Evolutionary conservation across 495 filamentous ascomycete species (phyloP), one percentile per base, ranked within the genome.

Genomic region (Penicillium maclennaniae): DNA sequence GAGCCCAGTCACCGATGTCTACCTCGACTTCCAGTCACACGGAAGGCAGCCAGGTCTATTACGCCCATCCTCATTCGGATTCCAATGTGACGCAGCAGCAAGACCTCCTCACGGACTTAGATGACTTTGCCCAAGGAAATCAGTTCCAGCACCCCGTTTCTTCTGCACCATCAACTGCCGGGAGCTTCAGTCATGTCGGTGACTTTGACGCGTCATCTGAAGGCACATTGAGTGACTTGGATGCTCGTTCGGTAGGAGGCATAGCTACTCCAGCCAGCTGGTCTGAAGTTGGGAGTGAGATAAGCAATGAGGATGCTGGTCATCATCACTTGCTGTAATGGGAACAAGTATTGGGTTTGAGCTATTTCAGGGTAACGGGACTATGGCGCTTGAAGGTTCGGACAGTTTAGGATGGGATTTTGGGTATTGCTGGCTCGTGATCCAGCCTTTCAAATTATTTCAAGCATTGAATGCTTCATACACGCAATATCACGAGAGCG

Each of bases 221-320:
- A 50, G 85, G 86, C 56, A 79, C 85, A 9, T 67, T 89, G 72
- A 92, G 87, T 62, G 83, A 88, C 9, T 70, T 79, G 54, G 85
- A 51, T 25, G 58, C 75, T 16, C 61, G 54, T 7, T 66, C 66
- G 6, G 50, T 63, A 19, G 79, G 77, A 16, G 83, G 81, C 7
- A 73, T 82, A 37, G 66, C 69, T 38, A 92, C 87, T 8, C 86
- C 87, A 0, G 78, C 79, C 28, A 87, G 83, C 66, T 92, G 88
- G 88, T 87, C 86, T 4, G 87, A 92, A 49, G 80, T 92, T 8
- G 87, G 85, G 15, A 91, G 87, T 60, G 81, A 84, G 28, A 72
- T 88, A 27, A 88, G 86, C 65, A 81, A 67, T 17, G 70, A 76
- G 10, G 72, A 75, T 63, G 60, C 60, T 27, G 64, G 66, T 34